A percentile compares a stretch with the other conserved stretches of the same genome.
Evolutionary conservation across 2,329 filamentous ascomycete genomes (phyloP).

Genomic region (Arthroderma sp.): DNA sequence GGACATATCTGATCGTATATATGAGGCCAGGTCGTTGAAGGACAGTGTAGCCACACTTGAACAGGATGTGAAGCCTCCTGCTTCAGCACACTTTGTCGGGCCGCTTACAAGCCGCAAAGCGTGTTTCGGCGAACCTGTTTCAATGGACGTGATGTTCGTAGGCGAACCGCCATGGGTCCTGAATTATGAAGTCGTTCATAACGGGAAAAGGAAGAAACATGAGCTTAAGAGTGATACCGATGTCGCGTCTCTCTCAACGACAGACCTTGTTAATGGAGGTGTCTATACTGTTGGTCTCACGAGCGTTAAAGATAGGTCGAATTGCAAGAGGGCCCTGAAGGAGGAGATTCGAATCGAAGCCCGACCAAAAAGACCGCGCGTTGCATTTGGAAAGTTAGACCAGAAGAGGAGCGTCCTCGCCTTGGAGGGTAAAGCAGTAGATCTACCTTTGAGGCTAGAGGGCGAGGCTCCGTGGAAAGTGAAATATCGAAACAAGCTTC

Average conservation of each 20-base stretch:
- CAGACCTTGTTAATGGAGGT: constrained; percentile 63
- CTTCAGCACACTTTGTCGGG: constrained; percentile 59
- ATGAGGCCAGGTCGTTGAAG: constrained; percentile 52
- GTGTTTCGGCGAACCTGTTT: constrained; percentile 72
- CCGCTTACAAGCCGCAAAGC: constrained; percentile 46
- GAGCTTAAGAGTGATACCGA: constrained; percentile 52
- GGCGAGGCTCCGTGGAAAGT: constrained; percentile 78
- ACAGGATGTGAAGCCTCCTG: constrained; percentile 87
- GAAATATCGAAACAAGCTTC: constrained; percentile 57
- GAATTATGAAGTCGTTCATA: constrained; percentile 86
- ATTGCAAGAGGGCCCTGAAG: constrained; percentile 75
- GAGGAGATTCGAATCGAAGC: constrained; percentile 78
- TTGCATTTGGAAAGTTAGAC: constrained; percentile 73
- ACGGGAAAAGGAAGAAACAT: constrained; percentile 67
- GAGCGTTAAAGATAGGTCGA: constrained; percentile 72
- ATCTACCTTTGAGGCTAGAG: constrained; percentile 70
- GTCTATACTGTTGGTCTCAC: constrained; percentile 81
- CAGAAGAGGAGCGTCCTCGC: constrained; percentile 62
- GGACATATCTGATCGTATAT: constrained; percentile 70
- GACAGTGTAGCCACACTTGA: constrained; percentile 56
- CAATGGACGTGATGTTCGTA: constrained; percentile 59
- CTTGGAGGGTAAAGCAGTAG: constrained; percentile 61
- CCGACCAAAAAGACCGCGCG: constrained; percentile 75
- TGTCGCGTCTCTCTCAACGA: constrained; percentile 61
- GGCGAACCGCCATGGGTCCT: constrained; percentile 81